Evolutionary conservation across 768 basidiomycete species (phyloP), one percentile per base, ranked within the genome.

Genomic region (Lactarius indigo): DNA sequence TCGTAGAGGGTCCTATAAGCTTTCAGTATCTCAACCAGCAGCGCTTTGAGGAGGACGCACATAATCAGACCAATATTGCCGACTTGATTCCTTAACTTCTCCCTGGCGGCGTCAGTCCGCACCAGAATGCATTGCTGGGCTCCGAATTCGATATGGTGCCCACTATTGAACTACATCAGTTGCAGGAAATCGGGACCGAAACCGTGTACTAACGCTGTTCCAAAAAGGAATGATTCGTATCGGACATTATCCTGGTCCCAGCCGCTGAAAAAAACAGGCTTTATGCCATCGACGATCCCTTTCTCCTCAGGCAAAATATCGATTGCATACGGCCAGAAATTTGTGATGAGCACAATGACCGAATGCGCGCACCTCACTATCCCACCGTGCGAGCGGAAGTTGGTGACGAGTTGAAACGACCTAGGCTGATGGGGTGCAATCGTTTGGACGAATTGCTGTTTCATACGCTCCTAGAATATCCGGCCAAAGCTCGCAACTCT

Each of bases 1-100:
- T 87, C 85, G 69, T 85, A 84, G 6, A 86, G 69, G 0, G 86
- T 87, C 75, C 75, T 72, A 31, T 28, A 55, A 8, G 26, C 20
- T 9, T 15, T 66, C n/a, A 47, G 33, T 4, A 31, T 30, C 8
- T 41, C 41, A 12, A 60, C 33, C 17, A 17, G 41, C 6, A 6
- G 23, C 4, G 0, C 12, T 28, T 33, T 3, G 18, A 56, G 33
- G 26, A 28, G 10, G 30, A n/a, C 65, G 23, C 13, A 68, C 68
- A 69, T 68, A 35, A 69, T 68, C 12, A 68, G 42, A 18, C 76
- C 77, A 13, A 75, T 64, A 54, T 71, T 71, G 2, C 77, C 77
- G 20, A 76, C 72, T 47, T 68, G 54, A 6, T 39, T 50, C 20
- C 73, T 70, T 2, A 78, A 58, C 42, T 70, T 59, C 6, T 76